Percentiles rank a stretch among this genome's conserved stretches.
phyloP scores from a whole-genome alignment of 1,284 basidiomycete genomes.

The Megacollybia platyphylla region DNA sequence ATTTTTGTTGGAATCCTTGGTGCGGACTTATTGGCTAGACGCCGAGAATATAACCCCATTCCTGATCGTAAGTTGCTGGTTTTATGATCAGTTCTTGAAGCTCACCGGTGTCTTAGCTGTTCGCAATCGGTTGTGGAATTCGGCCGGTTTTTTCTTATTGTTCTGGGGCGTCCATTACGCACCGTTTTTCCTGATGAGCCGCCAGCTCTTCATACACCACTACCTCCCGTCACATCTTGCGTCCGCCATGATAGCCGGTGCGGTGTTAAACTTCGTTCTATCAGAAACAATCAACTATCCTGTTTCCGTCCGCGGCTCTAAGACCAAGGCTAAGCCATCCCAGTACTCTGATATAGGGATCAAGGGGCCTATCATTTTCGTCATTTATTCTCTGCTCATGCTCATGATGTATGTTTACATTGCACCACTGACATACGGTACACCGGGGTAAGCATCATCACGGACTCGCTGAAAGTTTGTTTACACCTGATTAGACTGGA shows the following conservation, averaged over 20 bases:
- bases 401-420: constrained; percentile 66
- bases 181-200: constrained; percentile 97
- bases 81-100: constrained; percentile 1
- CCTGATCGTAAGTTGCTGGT: constrained; percentile 55
- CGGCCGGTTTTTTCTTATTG: constrained; percentile 88
- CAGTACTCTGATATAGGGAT: constrained; percentile 65
- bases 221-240: constrained; percentile 94
- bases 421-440: constrained; percentile 85
- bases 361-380: constrained; percentile 54
- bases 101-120: constrained; percentile 39
- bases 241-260: constrained; percentile 84
- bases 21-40: constrained; percentile 81
- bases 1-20: constrained; percentile 84
- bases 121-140: constrained; percentile 89
- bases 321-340: constrained; percentile 45
- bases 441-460: constrained; percentile 59
- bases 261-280: constrained; percentile 84
- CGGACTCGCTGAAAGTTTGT: background rate
- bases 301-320: constrained; percentile 56
- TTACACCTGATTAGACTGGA: constrained; percentile 37
- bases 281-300: constrained; percentile 93
- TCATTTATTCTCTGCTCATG: constrained; percentile 44
- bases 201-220: constrained; percentile 96
- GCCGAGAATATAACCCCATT: constrained; percentile 78
- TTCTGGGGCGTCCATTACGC: constrained; percentile 95